Conservation (phyloP, 805 yeast species). For the Candida chauliodis region DNA sequence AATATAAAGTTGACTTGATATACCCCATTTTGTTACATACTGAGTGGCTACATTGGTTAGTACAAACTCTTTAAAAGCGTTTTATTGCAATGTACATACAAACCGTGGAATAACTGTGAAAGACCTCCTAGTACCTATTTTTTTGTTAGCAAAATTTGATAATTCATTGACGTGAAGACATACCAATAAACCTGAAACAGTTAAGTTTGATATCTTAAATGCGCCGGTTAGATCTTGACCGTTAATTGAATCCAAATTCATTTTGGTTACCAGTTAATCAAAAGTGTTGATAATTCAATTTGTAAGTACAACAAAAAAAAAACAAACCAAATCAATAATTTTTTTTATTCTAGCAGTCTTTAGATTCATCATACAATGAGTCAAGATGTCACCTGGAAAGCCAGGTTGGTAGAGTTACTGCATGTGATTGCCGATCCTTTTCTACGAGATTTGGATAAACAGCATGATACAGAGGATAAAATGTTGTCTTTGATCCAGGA, state of each 20-base stretch:
- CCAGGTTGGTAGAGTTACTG: slow-evolving; percentile 10
- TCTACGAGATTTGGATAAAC: slow-evolving; percentile 5
- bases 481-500: slow-evolving; percentile 1
- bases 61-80: no score
- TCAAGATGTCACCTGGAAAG: slow-evolving; percentile 8
- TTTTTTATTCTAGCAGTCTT: neutral
- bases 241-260: slow-evolving; percentile 42
- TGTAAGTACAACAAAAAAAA: neutral
- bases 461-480: slow-evolving; percentile 2
- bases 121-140: slow-evolving; percentile 44
- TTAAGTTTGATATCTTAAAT: slow-evolving; percentile 50
- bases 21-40: slow-evolving; percentile 18
- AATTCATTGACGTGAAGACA: no score
- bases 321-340: slow-evolving; percentile 2
- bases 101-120: slow-evolving; percentile 48
- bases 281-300: slow-evolving; percentile 4
- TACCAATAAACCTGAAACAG: slow-evolving; percentile 54
- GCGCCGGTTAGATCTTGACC: slow-evolving; percentile 43
- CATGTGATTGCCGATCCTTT: slow-evolving; percentile 11
- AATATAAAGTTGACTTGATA: slow-evolving; percentile 16
- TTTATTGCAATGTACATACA: slow-evolving; percentile 39
- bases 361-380: neutral
- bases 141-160: slow-evolving; percentile 12
- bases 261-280: slow-evolving; percentile 13
- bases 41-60: slow-evolving; percentile 29